Evolutionary conservation across 176 grass and related monocot species (phyloP), one percentile per base, ranked within the genome.

Genomic region (Carex kokanica): DNA sequence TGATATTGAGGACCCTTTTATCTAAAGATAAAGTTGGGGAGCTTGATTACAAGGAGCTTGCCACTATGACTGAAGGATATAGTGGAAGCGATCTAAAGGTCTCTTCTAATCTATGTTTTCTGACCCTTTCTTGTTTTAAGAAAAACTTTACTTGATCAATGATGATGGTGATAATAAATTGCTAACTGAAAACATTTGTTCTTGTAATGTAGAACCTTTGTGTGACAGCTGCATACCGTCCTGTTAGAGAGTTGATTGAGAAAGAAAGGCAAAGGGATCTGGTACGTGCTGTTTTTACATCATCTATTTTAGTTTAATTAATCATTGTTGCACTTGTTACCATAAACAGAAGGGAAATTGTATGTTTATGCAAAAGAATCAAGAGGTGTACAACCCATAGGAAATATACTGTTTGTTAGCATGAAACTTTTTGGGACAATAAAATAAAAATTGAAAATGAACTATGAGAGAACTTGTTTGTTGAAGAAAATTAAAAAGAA

Each of bases 11-110:
- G 77, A 99, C 83, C 14, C 90, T 99, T 31, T 43, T 99, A 77
- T 96, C 93, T 9, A 96, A 99, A 79, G 97, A 99, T 65, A 93
- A 96, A 57, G 84, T 89, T 0, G 62, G 88, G 64, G 74, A 75
- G 60, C 90, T 99, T 23, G 91, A 96, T 78, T 92, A 73, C 67
- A 99, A 99, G 85, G 93, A 99, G 87, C 89, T 99, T 69, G 97
- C 97, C 23, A 84, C 81, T 0, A 91, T 96, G 83, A 93, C 97
- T 0, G 93, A 95, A 83, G 93, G 97, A 54, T 99, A 93, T 85
- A 96, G 91, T 24, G 97, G 97, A 32, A 99, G 97, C 23, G 97
- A 99, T 78, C 97, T 99, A 34, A 99, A 99, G 97, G 97, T 99
- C 27, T 58, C 78, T 24, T 67, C 81, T 90, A 55, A 53, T 88